These are phyloP conservation scores for Parafenestella ontariensis DNA, from an alignment of 2,329 filamentous ascomycete genomes.

Conservation along the genomic window DNA sequence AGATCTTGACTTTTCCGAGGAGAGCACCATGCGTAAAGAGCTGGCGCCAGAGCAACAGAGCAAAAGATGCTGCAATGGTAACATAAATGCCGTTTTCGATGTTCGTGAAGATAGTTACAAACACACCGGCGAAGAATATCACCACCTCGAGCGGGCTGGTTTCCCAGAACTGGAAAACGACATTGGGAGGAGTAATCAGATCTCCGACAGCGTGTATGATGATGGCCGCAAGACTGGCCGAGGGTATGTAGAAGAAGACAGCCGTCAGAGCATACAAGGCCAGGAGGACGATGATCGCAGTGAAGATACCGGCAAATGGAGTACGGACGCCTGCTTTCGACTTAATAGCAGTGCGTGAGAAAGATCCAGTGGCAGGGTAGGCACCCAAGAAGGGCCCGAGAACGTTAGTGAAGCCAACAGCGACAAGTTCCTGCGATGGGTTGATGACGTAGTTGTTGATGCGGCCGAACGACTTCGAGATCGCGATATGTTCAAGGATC, in stretches of 20 bases:
- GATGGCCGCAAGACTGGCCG: slow-evolving; percentile 79
- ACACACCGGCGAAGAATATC: slow-evolving; percentile 91
- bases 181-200: slow-evolving; percentile 88
- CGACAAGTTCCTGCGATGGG: slow-evolving; percentile 94
- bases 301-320: slow-evolving; percentile 88
- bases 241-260: slow-evolving; percentile 94
- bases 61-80: slow-evolving; percentile 78
- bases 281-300: slow-evolving; percentile 81
- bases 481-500: slow-evolving; percentile 95
- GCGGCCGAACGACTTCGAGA: slow-evolving; percentile 94
- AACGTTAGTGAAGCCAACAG: slow-evolving; percentile 87
- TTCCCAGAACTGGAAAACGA: slow-evolving; percentile 93
- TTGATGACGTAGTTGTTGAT: slow-evolving; percentile 97
- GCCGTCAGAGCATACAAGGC: slow-evolving; percentile 88
- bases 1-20: slow-evolving; percentile 77
- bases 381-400: slow-evolving; percentile 89
- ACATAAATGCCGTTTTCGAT: slow-evolving; percentile 95
- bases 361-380: slow-evolving; percentile 93
- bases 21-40: slow-evolving; percentile 84
- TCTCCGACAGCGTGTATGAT: slow-evolving; percentile 97
- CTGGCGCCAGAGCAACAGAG: slow-evolving; percentile 81
- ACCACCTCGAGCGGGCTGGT: slow-evolving; percentile 88
- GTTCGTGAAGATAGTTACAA: slow-evolving; percentile 84
- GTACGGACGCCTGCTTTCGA: slow-evolving; percentile 95
- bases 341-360: slow-evolving; percentile 95